These are phyloP conservation scores for Calonectria pseudoreteaudii DNA, from an alignment of 2,329 filamentous ascomycete species.

Conservation along the genomic window DNA sequence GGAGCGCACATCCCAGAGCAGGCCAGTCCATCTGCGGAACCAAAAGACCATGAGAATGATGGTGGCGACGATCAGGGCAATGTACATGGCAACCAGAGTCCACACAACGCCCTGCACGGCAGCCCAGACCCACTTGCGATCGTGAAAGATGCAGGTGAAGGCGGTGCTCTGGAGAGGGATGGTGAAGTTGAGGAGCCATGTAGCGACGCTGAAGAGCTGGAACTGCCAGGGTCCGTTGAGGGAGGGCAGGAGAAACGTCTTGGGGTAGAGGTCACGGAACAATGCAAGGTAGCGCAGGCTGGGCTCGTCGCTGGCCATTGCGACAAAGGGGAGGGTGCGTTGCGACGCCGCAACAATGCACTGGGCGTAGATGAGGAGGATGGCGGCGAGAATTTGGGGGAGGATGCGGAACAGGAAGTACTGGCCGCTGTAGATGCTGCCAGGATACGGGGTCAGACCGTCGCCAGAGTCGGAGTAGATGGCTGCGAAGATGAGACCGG, in stretches of 20 bases:
- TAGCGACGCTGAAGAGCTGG: constrained; percentile 72
- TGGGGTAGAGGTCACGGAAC: constrained; percentile 76
- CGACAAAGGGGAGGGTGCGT: constrained; percentile 80
- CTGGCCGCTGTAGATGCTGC: constrained; percentile 74
- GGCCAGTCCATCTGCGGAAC: constrained; percentile 73
- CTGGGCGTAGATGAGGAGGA: constrained; percentile 82
- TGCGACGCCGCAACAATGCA: constrained; percentile 79
- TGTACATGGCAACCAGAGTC: constrained; percentile 80
- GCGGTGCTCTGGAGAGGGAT: constrained; percentile 84
- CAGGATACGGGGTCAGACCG: constrained; percentile 76
- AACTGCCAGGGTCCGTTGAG: constrained; percentile 74
- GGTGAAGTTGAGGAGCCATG: constrained; percentile 84
- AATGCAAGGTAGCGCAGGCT: constrained; percentile 72
- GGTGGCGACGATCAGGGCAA: constrained; percentile 71
- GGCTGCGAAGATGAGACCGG: constrained; percentile 78
- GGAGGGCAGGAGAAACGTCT: constrained; percentile 72
- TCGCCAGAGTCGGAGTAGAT: constrained; percentile 72
- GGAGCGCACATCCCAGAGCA: constrained; percentile 87
- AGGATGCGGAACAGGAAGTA: constrained; percentile 92
- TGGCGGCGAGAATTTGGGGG: constrained; percentile 79
- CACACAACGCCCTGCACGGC: constrained; percentile 83
- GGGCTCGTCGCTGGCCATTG: constrained; percentile 76
- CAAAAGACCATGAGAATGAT: constrained; percentile 71
- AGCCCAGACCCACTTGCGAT: constrained; percentile 80
- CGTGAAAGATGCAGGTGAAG: constrained; percentile 73